Evolutionary conservation across 2,329 filamentous ascomycete genomes (phyloP), one percentile per base, ranked within the genome.

Genomic region (Diaporthe sp.): DNA sequence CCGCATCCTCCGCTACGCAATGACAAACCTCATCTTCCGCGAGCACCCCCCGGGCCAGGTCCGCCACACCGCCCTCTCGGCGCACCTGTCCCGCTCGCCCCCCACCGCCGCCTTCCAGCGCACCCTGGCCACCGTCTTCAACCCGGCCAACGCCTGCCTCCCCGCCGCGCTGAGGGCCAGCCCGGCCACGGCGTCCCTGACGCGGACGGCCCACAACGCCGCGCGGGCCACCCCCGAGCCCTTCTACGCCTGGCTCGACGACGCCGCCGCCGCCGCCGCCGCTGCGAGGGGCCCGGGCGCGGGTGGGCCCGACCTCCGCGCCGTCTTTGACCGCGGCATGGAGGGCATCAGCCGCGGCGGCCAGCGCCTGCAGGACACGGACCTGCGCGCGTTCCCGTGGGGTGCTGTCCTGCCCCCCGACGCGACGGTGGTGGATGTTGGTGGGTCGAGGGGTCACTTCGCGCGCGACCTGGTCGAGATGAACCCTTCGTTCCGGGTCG

Each of bases 1-100:
- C 31, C 65, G 65, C 65, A 68, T 53, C 65, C 65, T 68, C 46
- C 46, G 65, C 31, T 53, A 68, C 65, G 65, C 46, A 53, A 37
- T 19, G 22, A 53, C 65, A 53, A 68, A 68, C n/a, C 37, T 39
- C 46, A 68, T 68, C 46, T 68, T 68, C 65, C 46, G 44, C 65
- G 65, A 68, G 15, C 46, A 28, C 0, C 31, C 46, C 22, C 46
- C 46, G 0, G 46, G 65, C 13, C 31, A 19, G 8, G 15, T 39
- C 46, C 12, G 12, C 2, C 46, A 53, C 31, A 53, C 65, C 0
- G 13, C 65, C 31, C 65, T 53, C 46, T 53, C 65, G 12, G 62
- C 62, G 10, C 62, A 68, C 62, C 62, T 68, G 12, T 8, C 44
- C 44, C 62, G 13, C 62, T 51, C 62, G n/a, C 62, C 62, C 10